Percentiles rank a stretch among this genome's conserved stretches.
Evolutionary conservation across 148 eudicot species (phyloP).

Genomic region (Amaranthus hypochondriacus): DNA sequence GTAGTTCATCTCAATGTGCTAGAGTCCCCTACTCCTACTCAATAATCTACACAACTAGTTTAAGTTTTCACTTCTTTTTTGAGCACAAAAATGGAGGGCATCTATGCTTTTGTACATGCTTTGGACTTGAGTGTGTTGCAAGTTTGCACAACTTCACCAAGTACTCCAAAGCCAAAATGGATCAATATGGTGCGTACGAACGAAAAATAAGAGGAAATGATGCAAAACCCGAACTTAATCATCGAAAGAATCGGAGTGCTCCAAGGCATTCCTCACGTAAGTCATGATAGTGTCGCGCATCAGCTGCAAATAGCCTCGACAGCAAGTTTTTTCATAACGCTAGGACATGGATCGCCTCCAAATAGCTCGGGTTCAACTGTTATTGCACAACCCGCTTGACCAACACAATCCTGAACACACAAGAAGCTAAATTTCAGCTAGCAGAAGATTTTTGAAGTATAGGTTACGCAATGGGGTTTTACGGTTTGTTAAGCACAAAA

Average conservation of each 20-base stretch:
- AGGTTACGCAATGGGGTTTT: too few relatives aligned
- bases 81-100: conserved; percentile 5
- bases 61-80: background rate
- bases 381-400: conserved; percentile 70
- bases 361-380: conserved; percentile 67
- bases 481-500: too few relatives aligned
- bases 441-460: background rate
- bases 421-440: background rate
- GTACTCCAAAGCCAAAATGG: conserved; percentile 13
- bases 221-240: conserved; percentile 1
- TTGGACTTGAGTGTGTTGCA: conserved; percentile 34
- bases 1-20: conserved; percentile 29
- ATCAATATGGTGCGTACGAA: conserved; percentile 5
- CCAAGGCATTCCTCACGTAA: background rate
- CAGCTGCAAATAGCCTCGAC: conserved; percentile 88
- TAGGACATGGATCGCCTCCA: conserved; percentile 99
- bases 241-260: conserved; percentile 3
- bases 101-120: conserved; percentile 27
- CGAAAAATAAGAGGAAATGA: background rate
- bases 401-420: conserved; percentile 65
- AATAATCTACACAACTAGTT: background rate
- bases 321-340: conserved; percentile 80
- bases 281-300: conserved; percentile 13
- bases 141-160: conserved; percentile 39
- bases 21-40: background rate